Percentiles rank a stretch among this genome's conserved stretches.
phyloP scores from a whole-genome alignment of 2,329 filamentous ascomycete genomes.

The Helminthosporium solani region DNA sequence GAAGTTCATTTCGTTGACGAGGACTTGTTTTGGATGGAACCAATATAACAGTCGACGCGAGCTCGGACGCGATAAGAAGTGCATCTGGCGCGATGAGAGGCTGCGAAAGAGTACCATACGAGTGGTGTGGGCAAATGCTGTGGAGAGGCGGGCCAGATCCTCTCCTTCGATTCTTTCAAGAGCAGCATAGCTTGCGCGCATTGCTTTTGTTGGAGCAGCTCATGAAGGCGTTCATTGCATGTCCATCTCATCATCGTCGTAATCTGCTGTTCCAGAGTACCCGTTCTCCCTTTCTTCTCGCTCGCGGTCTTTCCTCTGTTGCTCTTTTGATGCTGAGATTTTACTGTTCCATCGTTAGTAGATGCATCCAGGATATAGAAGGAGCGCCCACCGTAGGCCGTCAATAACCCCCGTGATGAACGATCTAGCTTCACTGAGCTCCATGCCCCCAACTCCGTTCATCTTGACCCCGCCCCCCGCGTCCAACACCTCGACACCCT shows the following conservation, averaged over 20 bases:
- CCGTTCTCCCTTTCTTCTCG: constrained; percentile 63
- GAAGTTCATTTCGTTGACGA: background rate
- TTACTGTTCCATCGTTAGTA: constrained; percentile 49
- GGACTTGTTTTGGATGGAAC: background rate
- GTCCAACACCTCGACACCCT: constrained; percentile 70
- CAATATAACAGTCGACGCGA: background rate
- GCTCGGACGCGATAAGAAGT: background rate
- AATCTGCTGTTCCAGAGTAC: constrained; percentile 56
- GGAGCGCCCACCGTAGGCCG: constrained; percentile 60
- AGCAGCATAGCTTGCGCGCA: background rate
- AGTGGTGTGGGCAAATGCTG: background rate
- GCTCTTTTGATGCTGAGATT: constrained; percentile 79
- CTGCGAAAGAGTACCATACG: background rate
- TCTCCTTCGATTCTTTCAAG: background rate
- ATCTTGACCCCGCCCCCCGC: constrained; percentile 70
- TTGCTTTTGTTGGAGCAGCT: background rate
- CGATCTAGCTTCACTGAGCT: constrained; percentile 80
- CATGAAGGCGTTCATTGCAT: constrained; percentile 29
- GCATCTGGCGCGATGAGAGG: background rate
- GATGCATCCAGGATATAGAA: background rate
- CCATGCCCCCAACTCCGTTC: constrained; percentile 87
- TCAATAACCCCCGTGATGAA: constrained; percentile 87
- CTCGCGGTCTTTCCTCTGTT: constrained; percentile 73
- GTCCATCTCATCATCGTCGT: constrained; percentile 55
- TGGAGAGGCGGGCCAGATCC: background rate